A percentile compares a stretch with the other conserved stretches of the same genome.
Conservation (phyloP, 495 filamentous ascomycete species). For the Penicillium soppii region DNA sequence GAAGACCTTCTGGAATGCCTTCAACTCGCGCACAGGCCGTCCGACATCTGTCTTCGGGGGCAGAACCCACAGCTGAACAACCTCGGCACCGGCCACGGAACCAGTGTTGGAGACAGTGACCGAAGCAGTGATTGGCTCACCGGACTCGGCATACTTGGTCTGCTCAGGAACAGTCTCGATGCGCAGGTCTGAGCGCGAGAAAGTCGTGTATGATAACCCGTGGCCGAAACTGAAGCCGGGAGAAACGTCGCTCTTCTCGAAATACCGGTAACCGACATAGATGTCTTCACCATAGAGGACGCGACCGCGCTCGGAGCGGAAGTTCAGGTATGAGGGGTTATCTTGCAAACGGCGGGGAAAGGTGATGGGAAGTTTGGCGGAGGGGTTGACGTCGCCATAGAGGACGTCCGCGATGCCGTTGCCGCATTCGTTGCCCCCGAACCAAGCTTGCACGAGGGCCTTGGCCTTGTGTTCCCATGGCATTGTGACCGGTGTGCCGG, state of each 20-base stretch:
- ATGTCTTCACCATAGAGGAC: constrained; percentile 79
- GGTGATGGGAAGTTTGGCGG: constrained; percentile 55
- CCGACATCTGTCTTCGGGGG: constrained; percentile 55
- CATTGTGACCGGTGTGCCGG: constrained; percentile 83
- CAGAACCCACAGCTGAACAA: constrained; percentile 73
- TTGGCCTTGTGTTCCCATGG: constrained; percentile 70
- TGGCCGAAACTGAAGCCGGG: constrained; percentile 81
- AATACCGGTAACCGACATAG: constrained; percentile 82
- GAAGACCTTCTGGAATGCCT: constrained; percentile 76
- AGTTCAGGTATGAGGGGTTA: constrained; percentile 76
- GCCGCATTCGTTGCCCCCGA: constrained; percentile 65
- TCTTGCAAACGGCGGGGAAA: constrained; percentile 69
- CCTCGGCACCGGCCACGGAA: constrained; percentile 64
- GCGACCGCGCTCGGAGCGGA: constrained; percentile 72
- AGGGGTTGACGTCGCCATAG: constrained; percentile 55
- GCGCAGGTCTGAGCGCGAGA: constrained; percentile 63
- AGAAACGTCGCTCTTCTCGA: constrained; percentile 64
- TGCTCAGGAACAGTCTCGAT: constrained; percentile 37
- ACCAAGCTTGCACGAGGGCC: constrained; percentile 75
- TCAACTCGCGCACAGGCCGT: constrained; percentile 74
- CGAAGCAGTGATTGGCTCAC: constrained; percentile 56
- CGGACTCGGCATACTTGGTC: constrained; percentile 27
- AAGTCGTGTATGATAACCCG: constrained; percentile 79
- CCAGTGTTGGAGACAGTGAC: constrained; percentile 72
- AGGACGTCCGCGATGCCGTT: constrained; percentile 62